Conservation (phyloP, 306 rosid species). For the Luffa acutangula region DNA sequence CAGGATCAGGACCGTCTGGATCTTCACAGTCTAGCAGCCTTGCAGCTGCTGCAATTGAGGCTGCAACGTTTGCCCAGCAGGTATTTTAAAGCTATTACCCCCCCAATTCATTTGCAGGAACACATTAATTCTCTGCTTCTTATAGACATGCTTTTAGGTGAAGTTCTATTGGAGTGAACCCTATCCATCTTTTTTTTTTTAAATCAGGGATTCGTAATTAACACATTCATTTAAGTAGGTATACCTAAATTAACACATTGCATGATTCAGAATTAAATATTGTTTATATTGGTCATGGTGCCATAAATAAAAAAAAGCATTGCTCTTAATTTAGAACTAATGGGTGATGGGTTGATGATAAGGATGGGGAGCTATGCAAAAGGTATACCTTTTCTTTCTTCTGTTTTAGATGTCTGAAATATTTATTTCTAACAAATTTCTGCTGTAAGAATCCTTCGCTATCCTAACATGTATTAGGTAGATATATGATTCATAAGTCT, state of each 20-base stretch:
- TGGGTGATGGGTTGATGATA: not conserved
- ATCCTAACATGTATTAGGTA: not conserved
- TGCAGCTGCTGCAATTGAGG: conserved; percentile 99
- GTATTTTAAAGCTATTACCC: conserved; percentile 23
- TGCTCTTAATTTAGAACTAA: not conserved
- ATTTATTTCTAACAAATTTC: not conserved
- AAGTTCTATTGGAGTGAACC: not conserved
- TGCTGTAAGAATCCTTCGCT: not conserved
- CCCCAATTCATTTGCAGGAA: not conserved
- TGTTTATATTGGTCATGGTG: not conserved
- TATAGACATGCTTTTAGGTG: not conserved
- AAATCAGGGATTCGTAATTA: not conserved
- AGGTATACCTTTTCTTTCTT: not conserved
- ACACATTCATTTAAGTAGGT: not conserved
- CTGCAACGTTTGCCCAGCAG: conserved; percentile 95
- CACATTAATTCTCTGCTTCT: not conserved
- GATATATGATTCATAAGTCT: not conserved
- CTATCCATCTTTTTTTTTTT: not conserved
- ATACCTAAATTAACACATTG: not conserved
- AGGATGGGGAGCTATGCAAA: not conserved
- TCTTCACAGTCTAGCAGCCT: conserved; percentile 86
- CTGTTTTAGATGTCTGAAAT: not conserved
- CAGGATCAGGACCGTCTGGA: conserved; percentile 73
- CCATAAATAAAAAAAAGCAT: not conserved
- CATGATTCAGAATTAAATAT: not conserved